A percentile compares a stretch with the other conserved stretches of the same genome.
These are phyloP conservation scores for Taphrina confusa DNA, from an alignment of 1,139 yeast species.

Conservation along the genomic window DNA sequence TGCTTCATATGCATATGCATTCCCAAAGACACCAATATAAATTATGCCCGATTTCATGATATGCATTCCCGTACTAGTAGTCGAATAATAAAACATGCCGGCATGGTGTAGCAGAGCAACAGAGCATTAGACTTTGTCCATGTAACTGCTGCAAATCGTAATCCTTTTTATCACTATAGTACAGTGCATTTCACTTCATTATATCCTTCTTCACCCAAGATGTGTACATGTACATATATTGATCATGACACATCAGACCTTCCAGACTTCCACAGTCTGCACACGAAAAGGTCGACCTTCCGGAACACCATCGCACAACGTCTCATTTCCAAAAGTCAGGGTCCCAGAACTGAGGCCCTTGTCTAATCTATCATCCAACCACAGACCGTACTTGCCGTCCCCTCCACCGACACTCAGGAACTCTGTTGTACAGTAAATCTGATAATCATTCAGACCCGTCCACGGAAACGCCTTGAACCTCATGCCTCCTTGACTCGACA, in stretches of 20 bases:
- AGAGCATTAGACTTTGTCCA: too few relatives aligned
- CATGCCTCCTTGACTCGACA: constrained; percentile 49
- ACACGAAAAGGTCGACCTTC: constrained; percentile 68
- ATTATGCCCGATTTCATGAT: too few relatives aligned
- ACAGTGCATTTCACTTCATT: too few relatives aligned
- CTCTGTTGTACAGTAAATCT: constrained; percentile 74
- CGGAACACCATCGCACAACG: constrained; percentile 52
- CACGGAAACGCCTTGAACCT: constrained; percentile 81
- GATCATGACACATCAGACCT: constrained; percentile 50
- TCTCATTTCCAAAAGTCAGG: constrained; percentile 88
- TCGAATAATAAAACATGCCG: too few relatives aligned
- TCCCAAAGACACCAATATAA: too few relatives aligned
- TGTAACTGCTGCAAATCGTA: too few relatives aligned
- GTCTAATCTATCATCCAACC: constrained; percentile 74
- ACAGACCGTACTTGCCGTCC: constrained; percentile 86
- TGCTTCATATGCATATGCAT: too few relatives aligned
- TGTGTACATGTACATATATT: too few relatives aligned
- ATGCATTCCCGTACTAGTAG: too few relatives aligned
- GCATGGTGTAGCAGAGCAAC: too few relatives aligned
- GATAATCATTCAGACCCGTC: constrained; percentile 84
- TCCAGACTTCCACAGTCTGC: constrained; percentile 83
- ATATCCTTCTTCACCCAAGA: background rate
- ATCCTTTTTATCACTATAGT: too few relatives aligned
- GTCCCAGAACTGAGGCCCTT: constrained; percentile 77
- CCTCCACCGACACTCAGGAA: constrained; percentile 91